phyloP scores from a whole-genome alignment of 345 rosid genomes.

The Combretum micranthum region DNA sequence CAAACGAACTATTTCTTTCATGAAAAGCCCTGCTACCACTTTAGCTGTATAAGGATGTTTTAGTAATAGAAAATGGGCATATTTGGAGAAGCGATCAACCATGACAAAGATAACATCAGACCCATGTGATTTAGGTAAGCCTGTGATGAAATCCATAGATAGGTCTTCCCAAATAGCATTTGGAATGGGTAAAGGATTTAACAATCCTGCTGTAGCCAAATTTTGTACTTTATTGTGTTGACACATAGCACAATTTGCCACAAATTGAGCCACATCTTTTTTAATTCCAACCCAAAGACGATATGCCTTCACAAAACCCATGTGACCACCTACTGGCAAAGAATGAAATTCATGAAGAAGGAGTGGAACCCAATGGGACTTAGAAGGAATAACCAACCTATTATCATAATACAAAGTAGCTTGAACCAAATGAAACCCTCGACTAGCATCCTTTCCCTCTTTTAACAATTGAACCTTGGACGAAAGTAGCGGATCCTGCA shows the following conservation, averaged over 20 bases:
- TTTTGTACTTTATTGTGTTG: neutral
- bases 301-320: neutral
- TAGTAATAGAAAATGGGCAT: too few relatives aligned
- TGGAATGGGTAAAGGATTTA: neutral
- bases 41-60: neutral
- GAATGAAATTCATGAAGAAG: neutral
- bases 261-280: neutral
- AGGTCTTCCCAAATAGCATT: neutral
- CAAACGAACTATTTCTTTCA: neutral
- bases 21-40: neutral
- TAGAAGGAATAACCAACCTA: neutral
- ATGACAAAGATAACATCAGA: neutral
- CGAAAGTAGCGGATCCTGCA: too few relatives aligned
- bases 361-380: neutral
- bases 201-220: neutral
- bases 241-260: neutral
- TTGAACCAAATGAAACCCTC: neutral
- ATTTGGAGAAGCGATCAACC: neutral
- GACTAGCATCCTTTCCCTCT: neutral
- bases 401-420: neutral
- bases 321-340: neutral
- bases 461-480: neutral
- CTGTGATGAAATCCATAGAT: neutral
- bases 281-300: neutral
- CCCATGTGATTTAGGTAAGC: neutral